Percentiles rank a stretch among this genome's conserved stretches.
Conservation (phyloP, 441 rosid genomes). For the Croton setiger region DNA sequence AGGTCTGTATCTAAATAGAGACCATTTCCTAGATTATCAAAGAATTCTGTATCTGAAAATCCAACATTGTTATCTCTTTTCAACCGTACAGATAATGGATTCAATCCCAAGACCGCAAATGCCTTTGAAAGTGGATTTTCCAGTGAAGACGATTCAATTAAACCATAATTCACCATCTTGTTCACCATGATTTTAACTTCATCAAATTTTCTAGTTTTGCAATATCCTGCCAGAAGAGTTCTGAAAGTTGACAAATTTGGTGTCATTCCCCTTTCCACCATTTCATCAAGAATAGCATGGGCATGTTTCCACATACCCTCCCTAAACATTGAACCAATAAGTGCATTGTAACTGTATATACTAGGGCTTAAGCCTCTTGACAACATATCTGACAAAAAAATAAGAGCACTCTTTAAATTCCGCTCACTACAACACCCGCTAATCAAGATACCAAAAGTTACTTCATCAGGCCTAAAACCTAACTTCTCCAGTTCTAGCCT, state of each 20-base stretch:
- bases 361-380: conserved; percentile 57
- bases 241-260: conserved; percentile 47
- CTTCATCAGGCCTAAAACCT: conserved; percentile 58
- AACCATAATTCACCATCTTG: conserved; percentile 50
- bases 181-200: conserved; percentile 45
- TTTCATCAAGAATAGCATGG: conserved; percentile 48
- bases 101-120: conserved; percentile 51
- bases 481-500: conserved; percentile 51
- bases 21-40: conserved; percentile 79
- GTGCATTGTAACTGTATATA: conserved; percentile 47
- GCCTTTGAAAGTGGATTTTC: conserved; percentile 65
- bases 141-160: conserved; percentile 40
- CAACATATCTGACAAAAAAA: conserved; percentile 47
- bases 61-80: conserved; percentile 61
- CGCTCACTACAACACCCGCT: conserved; percentile 63
- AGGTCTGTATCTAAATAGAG: conserved; percentile 67
- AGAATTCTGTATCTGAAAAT: conserved; percentile 61
- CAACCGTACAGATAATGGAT: conserved; percentile 58
- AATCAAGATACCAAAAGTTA: conserved; percentile 68
- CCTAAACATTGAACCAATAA: conserved; percentile 51
- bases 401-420: conserved; percentile 46
- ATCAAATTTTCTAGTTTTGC: conserved; percentile 68
- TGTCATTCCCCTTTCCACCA: conserved; percentile 39
- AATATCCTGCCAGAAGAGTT: conserved; percentile 66
- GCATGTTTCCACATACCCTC: conserved; percentile 56